phyloP scores from a whole-genome alignment of 176 grass and related monocot species.

The Oryza glaberrima region DNA sequence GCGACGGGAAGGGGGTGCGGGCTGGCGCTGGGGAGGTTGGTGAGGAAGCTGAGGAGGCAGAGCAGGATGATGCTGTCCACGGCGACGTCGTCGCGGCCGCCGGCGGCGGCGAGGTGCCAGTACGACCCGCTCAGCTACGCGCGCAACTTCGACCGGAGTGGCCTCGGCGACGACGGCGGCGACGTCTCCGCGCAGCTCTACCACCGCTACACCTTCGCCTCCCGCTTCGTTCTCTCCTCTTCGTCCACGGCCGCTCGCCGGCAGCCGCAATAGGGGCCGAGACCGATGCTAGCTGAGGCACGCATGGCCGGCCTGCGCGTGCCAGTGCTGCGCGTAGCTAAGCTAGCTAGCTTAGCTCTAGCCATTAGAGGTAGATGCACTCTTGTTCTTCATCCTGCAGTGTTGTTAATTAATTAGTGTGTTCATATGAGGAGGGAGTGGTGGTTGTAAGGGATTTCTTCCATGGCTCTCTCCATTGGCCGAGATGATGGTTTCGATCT shows the following conservation, averaged over 20 bases:
- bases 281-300: too few species aligned
- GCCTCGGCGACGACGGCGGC: conserved; percentile 57
- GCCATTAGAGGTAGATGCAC: conserved; percentile 35
- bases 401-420: background rate
- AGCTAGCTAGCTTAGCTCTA: background rate
- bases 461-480: conserved; percentile 1
- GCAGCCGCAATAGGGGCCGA: conserved; percentile 14
- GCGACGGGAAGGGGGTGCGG: background rate
- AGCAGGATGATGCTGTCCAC: conserved; percentile 53
- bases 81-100: background rate
- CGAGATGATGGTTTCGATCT: background rate
- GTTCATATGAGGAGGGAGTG: background rate
- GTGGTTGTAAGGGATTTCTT: conserved; percentile 1
- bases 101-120: conserved; percentile 50
- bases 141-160: conserved; percentile 78
- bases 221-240: conserved; percentile 56
- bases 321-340: conserved; percentile 4
- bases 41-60: conserved; percentile 73
- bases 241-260: background rate
- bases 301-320: too few species aligned
- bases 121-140: conserved; percentile 92
- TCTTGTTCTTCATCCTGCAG: background rate
- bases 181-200: conserved; percentile 40
- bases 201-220: conserved; percentile 67
- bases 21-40: conserved; percentile 58